Conservation (phyloP, 2,329 filamentous ascomycete genomes). For the Colletotrichum trifolii region DNA sequence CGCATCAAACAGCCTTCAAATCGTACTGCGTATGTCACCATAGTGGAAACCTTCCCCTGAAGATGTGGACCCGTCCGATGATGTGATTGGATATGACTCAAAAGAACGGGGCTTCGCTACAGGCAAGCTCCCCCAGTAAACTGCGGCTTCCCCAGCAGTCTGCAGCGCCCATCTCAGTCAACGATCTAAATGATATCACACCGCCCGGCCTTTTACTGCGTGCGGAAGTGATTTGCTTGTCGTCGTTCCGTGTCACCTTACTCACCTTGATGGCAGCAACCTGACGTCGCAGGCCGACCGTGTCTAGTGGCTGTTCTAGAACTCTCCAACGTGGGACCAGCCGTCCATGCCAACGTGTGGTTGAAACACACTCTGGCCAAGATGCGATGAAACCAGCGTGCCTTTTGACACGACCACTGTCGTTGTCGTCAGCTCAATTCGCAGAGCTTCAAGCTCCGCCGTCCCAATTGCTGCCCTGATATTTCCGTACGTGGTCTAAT, state of each 20-base stretch:
- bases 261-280: background rate
- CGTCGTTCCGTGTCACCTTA: background rate
- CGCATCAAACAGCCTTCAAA: background rate
- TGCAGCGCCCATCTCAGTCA: slow-evolving; percentile 1
- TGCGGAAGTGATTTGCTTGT: slow-evolving; percentile 12
- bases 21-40: slow-evolving; percentile 17
- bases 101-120: background rate
- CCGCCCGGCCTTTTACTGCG: slow-evolving; percentile 6
- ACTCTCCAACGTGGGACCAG: background rate
- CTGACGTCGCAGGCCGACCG: background rate
- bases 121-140: slow-evolving; percentile 19
- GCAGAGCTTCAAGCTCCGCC: background rate
- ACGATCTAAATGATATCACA: slow-evolving; percentile 20
- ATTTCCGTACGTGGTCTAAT: background rate
- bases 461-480: background rate
- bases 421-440: background rate
- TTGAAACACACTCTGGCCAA: slow-evolving; percentile 20
- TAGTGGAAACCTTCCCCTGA: slow-evolving; percentile 23
- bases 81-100: slow-evolving; percentile 2
- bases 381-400: slow-evolving; percentile 26
- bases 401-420: slow-evolving; percentile 9
- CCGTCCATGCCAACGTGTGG: background rate
- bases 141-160: slow-evolving; percentile 17
- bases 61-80: background rate
- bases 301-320: slow-evolving; percentile 4